Percentiles rank a stretch among this genome's conserved stretches.
Conservation (phyloP, 1,139 yeast species). For the Saccharomycopsis hybrid region DNA sequence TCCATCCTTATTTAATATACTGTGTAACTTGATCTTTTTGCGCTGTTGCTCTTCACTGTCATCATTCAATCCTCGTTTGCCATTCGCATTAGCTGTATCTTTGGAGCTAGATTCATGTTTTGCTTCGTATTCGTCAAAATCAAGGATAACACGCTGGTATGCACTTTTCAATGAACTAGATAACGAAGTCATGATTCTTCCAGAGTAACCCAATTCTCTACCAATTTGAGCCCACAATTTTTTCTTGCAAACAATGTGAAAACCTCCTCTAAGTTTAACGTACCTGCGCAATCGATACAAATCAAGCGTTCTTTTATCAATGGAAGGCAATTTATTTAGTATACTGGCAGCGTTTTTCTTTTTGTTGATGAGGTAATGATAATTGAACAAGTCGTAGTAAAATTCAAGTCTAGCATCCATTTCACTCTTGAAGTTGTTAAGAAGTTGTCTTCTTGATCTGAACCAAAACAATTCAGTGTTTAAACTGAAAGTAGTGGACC, state of each 20-base stretch:
- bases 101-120: conserved; percentile 1
- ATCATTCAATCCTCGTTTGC: conserved; percentile 17
- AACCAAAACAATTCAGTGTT: conserved; percentile 53
- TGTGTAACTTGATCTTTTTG: neutral
- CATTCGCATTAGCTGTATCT: conserved; percentile 13
- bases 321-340: conserved; percentile 39
- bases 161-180: conserved; percentile 63
- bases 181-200: conserved; percentile 61
- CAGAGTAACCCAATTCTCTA: conserved; percentile 69
- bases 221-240: conserved; percentile 66
- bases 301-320: conserved; percentile 53
- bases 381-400: conserved; percentile 30
- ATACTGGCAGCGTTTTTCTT: conserved; percentile 22
- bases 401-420: conserved; percentile 30
- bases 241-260: conserved; percentile 44
- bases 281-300: conserved; percentile 44
- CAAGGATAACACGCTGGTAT: conserved; percentile 35
- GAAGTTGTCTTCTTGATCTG: conserved; percentile 46
- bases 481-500: conserved; percentile 37
- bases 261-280: conserved; percentile 55
- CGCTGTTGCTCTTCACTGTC: neutral
- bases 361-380: conserved; percentile 26
- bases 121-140: conserved; percentile 26
- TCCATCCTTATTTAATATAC: neutral
- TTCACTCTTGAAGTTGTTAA: conserved; percentile 34